Evolutionary conservation across 1,284 basidiomycete species (phyloP), one percentile per base, ranked within the genome.

Genomic region (Tilletia setariae): DNA sequence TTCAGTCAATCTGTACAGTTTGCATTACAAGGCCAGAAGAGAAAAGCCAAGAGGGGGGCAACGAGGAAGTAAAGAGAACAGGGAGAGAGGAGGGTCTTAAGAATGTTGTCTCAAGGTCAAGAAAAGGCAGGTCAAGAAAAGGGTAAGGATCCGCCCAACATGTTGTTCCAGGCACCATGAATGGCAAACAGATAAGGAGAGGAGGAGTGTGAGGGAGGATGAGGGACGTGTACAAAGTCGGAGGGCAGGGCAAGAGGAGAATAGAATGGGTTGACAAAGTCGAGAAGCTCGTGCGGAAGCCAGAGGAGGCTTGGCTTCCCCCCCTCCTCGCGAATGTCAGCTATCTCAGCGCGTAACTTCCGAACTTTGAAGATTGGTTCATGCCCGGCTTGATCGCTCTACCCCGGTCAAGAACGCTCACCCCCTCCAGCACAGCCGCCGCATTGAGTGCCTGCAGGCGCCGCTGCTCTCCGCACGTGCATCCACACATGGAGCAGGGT

Each of bases 391-490:
- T 75, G 62, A 77, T 69, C 56, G 74, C 74, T 23, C 76, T 64
- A 1, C 76, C 76, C 23, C 76, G 53, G 21, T 77, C 74, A 21
- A 77, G 66, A 28, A 75, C 73, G 51, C 74, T 74, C 68, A 75
- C 59, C 1, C 76, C 76, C 64, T 75, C 75, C 6, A 77, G 66
- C 53, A 77, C 69, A 9, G 76, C 76, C 11, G 72, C 74, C 47
- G 75, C 76, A 65, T 77, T 77, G 62, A 77, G 68, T 53, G 72
- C 73, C 63, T 77, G 74, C 70, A 72, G 46, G 16, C 76, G 30
- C 1, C 74, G 65, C 67, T 77, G 74, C 59, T 77, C 76, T 0
- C 72, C 74, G 21, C 76, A 77, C 56, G 68, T 68, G 42, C 76
- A 77, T 11, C 76, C 74, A 64, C 76, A 77, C 44, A 43, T 47